These are phyloP conservation scores for Gymnopilus dilepis DNA, from an alignment of 768 basidiomycete species.

Conservation along the genomic window DNA sequence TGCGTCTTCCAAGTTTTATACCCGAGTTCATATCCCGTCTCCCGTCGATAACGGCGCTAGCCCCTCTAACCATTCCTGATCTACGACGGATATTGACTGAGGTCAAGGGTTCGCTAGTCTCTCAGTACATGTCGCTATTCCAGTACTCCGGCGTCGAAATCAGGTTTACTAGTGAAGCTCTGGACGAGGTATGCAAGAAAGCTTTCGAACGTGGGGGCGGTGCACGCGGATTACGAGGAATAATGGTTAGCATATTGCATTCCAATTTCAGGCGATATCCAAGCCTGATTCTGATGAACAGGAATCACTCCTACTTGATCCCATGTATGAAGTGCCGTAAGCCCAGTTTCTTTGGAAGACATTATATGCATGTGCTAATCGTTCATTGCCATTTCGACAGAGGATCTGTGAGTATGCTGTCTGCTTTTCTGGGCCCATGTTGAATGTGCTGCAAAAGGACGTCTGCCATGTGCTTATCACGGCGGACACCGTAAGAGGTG, in stretches of 20 bases:
- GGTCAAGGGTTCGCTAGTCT: slow-evolving; percentile 88
- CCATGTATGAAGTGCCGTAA: slow-evolving; percentile 94
- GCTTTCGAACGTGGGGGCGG: slow-evolving; percentile 87
- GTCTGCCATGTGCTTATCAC: slow-evolving; percentile 85
- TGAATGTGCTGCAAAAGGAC: slow-evolving; percentile 47
- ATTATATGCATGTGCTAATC: slow-evolving; percentile 5
- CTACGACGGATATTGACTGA: slow-evolving; percentile 91
- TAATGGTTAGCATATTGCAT: slow-evolving; percentile 63
- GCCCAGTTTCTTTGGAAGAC: slow-evolving; percentile 34
- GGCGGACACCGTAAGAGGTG: slow-evolving; percentile 69
- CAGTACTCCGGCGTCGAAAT: slow-evolving; percentile 86
- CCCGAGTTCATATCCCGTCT: slow-evolving; percentile 94
- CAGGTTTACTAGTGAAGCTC: slow-evolving; percentile 80
- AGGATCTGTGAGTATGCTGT: slow-evolving; percentile 61
- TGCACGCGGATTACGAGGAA: slow-evolving; percentile 86
- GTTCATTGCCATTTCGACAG: slow-evolving; percentile 36
- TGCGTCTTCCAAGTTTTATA: slow-evolving; percentile 64
- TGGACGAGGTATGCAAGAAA: slow-evolving; percentile 81
- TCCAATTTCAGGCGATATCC: background rate
- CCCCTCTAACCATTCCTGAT: slow-evolving; percentile 80
- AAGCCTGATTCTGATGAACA: slow-evolving; percentile 31
- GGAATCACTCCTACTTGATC: slow-evolving; percentile 83
- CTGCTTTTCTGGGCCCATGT: background rate
- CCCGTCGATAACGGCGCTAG: slow-evolving; percentile 88
- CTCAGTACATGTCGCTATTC: slow-evolving; percentile 88